A percentile compares a stretch with the other conserved stretches of the same genome.
Conservation (phyloP, 352 stramenopile genomes). For the Globisporangium takayamanum region DNA sequence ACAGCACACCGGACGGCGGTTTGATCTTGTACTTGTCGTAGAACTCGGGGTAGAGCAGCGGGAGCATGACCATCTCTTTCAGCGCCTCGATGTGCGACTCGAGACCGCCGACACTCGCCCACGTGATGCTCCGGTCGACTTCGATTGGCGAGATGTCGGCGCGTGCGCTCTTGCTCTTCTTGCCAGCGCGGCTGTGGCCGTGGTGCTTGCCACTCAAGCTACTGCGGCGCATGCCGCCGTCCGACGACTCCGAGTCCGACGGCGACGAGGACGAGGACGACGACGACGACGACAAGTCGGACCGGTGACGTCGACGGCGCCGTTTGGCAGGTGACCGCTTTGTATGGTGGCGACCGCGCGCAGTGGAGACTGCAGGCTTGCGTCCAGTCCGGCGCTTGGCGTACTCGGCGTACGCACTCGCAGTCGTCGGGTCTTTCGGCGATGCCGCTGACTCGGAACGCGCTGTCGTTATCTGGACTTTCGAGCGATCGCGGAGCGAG, state of each 20-base stretch:
- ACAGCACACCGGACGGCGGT: conserved; percentile 82
- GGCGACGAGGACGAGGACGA: conserved; percentile 49
- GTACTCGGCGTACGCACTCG: conserved; percentile 51
- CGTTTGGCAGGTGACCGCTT: conserved; percentile 20
- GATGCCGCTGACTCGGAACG: conserved; percentile 12
- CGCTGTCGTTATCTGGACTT: conserved; percentile 27
- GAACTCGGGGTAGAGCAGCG: conserved; percentile 90
- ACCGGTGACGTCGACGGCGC: conserved; percentile 16
- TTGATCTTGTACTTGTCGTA: conserved; percentile 87
- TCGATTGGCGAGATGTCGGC: conserved; percentile 81
- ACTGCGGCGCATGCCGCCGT: conserved; percentile 59
- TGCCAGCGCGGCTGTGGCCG: conserved; percentile 16
- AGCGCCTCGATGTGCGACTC: conserved; percentile 83
- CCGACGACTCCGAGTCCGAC: conserved; percentile 42
- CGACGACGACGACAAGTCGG: conserved; percentile 12
- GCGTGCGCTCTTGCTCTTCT: conserved; percentile 24
- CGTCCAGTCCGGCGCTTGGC: conserved; percentile 42
- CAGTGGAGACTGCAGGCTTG: conserved; percentile 14
- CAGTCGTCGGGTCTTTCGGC: conserved; percentile 25
- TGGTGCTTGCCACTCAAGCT: conserved; percentile 25
- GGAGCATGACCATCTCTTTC: conserved; percentile 93
- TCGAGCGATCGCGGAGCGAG: conserved; percentile 64
- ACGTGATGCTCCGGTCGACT: conserved; percentile 79
- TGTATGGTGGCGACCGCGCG: conserved; percentile 12
- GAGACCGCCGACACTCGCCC: conserved; percentile 82